Evolutionary conservation across 202 grass and related monocot species (phyloP), one percentile per base, ranked within the genome.

Genomic region (Brachypodium distachyon): DNA sequence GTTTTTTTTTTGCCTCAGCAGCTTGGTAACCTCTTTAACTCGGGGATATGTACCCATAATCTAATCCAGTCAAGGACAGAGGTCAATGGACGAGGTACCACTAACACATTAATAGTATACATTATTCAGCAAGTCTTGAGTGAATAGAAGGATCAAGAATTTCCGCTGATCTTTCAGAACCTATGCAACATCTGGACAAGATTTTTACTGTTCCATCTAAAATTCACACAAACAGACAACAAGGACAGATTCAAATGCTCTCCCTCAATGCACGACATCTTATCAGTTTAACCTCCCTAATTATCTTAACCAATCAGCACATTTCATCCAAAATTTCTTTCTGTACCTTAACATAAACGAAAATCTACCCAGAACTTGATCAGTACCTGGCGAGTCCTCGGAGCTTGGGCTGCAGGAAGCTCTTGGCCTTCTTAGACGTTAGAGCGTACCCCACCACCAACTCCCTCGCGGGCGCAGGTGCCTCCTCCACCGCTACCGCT

Each of bases 351-450:
- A 32, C 17, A 27, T 21, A 67, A 21, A 43, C 32, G 46, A 38
- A 50, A 82, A 47, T 80, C 12, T 21, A 60, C 54, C 29, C 6
- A 17, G 6, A 40, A 27, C 43, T 25, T 43, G 12, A 23, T 48
- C 4, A 17, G 46, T 91, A 96, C 92, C 92, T 96, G 67, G 92
- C 92, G 61, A 96, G 78, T 1, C 84, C 84, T 39, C 90, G 77
- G 48, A 96, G 89, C 79, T 89, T 92, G 60, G 92, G 92, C 79
- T 96, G 88, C 75, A 96, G 88, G 72, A 96, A 96, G 84, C 92
- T 96, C 82, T 92, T 92, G 61, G 90, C 92, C 81, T 96, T 96
- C 84, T 96, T 96, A 9, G 83, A 87, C 65, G 92, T 92, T 18
- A 96, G 84, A 55, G 89, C 92, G 87, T 92, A 96, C 37, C 92